Evolutionary conservation across 2,329 filamentous ascomycete genomes (phyloP).

Genomic region (Didymella sp.): DNA sequence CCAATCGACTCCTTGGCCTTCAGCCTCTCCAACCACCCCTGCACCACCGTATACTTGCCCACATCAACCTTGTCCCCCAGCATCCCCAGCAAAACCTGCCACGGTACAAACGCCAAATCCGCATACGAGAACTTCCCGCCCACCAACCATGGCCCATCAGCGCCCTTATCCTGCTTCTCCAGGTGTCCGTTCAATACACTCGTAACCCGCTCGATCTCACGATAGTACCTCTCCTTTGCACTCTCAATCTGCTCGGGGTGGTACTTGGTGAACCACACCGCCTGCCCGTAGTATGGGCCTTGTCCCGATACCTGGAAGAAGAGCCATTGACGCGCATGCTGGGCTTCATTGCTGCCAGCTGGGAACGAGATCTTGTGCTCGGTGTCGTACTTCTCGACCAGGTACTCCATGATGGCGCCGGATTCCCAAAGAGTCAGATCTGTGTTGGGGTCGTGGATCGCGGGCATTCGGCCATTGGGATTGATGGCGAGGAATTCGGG

Average conservation of each 20-base stretch:
- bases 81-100: slow-evolving; percentile 24
- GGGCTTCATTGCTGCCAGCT: slow-evolving; percentile 44
- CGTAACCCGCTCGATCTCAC: slow-evolving; percentile 57
- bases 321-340: slow-evolving; percentile 54
- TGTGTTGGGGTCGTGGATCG: slow-evolving; percentile 57
- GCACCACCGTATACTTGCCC: slow-evolving; percentile 23
- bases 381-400: slow-evolving; percentile 55
- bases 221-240: slow-evolving; percentile 56
- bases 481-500: slow-evolving; percentile 51
- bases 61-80: slow-evolving; percentile 20
- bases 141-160: slow-evolving; percentile 41
- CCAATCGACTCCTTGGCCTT: neutral
- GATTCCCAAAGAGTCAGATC: slow-evolving; percentile 54
- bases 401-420: slow-evolving; percentile 55
- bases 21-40: slow-evolving; percentile 30
- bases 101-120: slow-evolving; percentile 37
- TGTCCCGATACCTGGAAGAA: slow-evolving; percentile 54
- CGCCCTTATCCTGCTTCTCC: slow-evolving; percentile 29
- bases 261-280: slow-evolving; percentile 47
- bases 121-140: slow-evolving; percentile 37
- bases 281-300: slow-evolving; percentile 55
- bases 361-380: slow-evolving; percentile 49
- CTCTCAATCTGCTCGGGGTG: slow-evolving; percentile 54
- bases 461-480: slow-evolving; percentile 53
- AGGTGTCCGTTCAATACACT: slow-evolving; percentile 56